phyloP scores from a whole-genome alignment of 768 basidiomycete genomes.

The Kwoniella botswanensis region DNA sequence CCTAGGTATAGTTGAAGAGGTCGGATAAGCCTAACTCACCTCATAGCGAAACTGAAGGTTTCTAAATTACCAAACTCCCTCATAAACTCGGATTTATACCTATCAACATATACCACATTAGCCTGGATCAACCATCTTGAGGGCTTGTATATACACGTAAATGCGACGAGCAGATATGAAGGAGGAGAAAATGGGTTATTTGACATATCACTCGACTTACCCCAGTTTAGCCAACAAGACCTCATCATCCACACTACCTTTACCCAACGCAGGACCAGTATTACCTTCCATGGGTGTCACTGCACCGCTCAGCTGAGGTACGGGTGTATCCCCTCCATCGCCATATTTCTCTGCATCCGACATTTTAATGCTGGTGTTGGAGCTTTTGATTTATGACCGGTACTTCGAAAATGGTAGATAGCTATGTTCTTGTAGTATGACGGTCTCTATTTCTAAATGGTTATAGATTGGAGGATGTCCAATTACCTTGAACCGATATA shows the following conservation, averaged over 20 bases:
- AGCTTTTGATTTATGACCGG: too few relatives aligned
- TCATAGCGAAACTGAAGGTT: conserved; percentile 57
- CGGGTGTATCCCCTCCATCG: neutral
- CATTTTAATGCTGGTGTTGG: neutral
- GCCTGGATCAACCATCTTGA: neutral
- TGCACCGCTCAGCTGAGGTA: conserved; percentile 2
- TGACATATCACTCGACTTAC: conserved; percentile 6
- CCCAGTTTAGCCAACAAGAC: conserved; percentile 31
- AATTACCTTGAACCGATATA: too few relatives aligned
- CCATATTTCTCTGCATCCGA: conserved; percentile 12
- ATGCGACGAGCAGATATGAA: neutral
- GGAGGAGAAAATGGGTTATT: too few relatives aligned
- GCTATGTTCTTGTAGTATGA: neutral
- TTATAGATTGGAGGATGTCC: too few relatives aligned
- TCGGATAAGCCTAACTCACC: conserved; percentile 20
- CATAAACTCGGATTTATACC: conserved; percentile 65
- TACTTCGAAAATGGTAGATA: neutral
- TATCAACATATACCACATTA: neutral
- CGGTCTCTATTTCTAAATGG: too few relatives aligned
- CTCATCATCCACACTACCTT: conserved; percentile 27
- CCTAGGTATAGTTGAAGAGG: neutral
- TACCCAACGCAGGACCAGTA: neutral
- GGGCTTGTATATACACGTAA: neutral
- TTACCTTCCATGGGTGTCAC: neutral
- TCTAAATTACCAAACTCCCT: conserved; percentile 68